Conservation (phyloP, 2,329 filamentous ascomycete genomes). For the Trichophaea hybrida region DNA sequence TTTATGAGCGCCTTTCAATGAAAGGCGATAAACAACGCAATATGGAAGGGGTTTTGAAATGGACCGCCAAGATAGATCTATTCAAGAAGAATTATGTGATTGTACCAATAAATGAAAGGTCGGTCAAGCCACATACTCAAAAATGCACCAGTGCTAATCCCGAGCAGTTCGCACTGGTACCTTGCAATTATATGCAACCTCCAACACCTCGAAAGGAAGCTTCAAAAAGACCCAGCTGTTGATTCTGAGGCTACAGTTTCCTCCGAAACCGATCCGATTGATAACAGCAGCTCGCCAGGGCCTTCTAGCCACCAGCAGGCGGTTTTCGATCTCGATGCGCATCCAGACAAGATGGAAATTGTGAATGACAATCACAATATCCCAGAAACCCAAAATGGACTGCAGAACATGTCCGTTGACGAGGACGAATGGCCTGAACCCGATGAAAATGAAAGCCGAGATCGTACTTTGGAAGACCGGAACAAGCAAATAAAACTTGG, state of each 20-base stretch:
- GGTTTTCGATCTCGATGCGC: slow-evolving; percentile 12
- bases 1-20: slow-evolving; percentile 59
- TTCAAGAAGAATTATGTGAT: slow-evolving; percentile 79
- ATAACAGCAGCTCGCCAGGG: neutral
- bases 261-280: neutral
- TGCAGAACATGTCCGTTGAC: slow-evolving; percentile 7
- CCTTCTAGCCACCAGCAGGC: neutral
- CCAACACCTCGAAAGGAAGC: slow-evolving; percentile 41
- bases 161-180: slow-evolving; percentile 61
- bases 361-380: neutral
- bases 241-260: neutral
- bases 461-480: neutral
- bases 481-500: neutral
- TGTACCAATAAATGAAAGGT: slow-evolving; percentile 74
- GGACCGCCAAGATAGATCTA: slow-evolving; percentile 76
- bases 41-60: slow-evolving; percentile 70
- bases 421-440: slow-evolving; percentile 1
- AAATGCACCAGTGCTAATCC: slow-evolving; percentile 16
- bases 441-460: neutral
- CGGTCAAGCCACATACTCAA: slow-evolving; percentile 2
- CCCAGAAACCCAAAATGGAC: slow-evolving; percentile 8
- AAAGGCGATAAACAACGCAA: slow-evolving; percentile 31
- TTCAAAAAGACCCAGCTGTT: slow-evolving; percentile 12
- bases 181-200: slow-evolving; percentile 89
- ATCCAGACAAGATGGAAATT: slow-evolving; percentile 12